Percentiles rank a stretch among this genome's conserved stretches.
Evolutionary conservation across 352 stramenopile species (phyloP).

Genomic region (Phytophthora litchii): DNA sequence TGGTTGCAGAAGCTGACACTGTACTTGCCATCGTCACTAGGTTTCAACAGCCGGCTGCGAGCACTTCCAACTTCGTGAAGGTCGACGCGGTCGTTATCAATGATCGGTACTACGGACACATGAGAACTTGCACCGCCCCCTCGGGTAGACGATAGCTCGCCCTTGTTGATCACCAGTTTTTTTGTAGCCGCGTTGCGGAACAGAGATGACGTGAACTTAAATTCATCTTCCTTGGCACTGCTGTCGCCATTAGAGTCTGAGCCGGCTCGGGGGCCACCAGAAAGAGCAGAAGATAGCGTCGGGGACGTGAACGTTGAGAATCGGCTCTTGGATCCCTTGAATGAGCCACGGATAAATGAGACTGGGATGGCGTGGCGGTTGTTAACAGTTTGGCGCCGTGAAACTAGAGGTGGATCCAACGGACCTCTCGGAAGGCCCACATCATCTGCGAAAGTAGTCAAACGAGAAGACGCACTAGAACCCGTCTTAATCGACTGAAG

Average conservation of each 20-base stretch:
- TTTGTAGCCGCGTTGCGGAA: conserved; percentile 62
- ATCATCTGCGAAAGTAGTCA: conserved; percentile 68
- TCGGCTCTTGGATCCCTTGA: conserved; percentile 74
- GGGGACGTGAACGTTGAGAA: conserved; percentile 59
- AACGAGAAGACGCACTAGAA: conserved; percentile 53
- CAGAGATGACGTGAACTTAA: conserved; percentile 69
- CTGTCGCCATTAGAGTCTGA: conserved; percentile 22
- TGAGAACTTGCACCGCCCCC: conserved; percentile 28
- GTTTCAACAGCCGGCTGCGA: conserved; percentile 42
- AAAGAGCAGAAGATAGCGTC: conserved; percentile 22
- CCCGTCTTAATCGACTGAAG: conserved; percentile 61
- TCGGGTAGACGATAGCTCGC: conserved; percentile 31
- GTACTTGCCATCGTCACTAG: conserved; percentile 62
- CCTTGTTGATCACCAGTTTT: conserved; percentile 68
- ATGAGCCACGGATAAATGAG: conserved; percentile 76
- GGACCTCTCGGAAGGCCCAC: conserved; percentile 71
- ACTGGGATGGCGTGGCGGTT: conserved; percentile 65
- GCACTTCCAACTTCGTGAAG: conserved; percentile 32
- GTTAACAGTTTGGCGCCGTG: conserved; percentile 59
- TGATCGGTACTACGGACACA: conserved; percentile 63
- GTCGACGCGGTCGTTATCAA: conserved; percentile 48
- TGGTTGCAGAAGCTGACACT: conserved; percentile 68
- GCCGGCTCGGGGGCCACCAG: conserved; percentile 20
- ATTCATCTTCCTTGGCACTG: conserved; percentile 50
- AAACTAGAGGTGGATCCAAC: conserved; percentile 56